Base-by-base conservation (phyloP, 768 basidiomycete genomes). In the Pulveroboletus frians region DNA sequence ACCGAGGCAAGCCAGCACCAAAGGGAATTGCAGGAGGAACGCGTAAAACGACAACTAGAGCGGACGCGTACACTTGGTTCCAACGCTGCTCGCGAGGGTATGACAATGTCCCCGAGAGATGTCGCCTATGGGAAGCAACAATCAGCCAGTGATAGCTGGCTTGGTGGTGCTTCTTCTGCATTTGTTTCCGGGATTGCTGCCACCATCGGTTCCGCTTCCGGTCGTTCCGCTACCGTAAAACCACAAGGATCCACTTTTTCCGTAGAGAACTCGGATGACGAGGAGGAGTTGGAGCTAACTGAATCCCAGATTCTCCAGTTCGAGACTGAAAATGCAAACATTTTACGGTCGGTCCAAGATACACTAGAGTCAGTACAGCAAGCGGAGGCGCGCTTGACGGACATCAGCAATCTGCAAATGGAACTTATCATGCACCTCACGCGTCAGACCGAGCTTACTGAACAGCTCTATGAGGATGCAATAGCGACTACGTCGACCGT, bases 401-500 rank as follows among this genome's bases (percentile, higher is more conserved):
- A 98, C 62, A 97, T 99, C 61, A 89, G 89, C 58, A 79, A 88
- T 36, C 71, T 99, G 49, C 96, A 99, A 73, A 85, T 88, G 72
- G 90, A 97, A 67, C 76, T 99, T 56, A 83, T 96, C 43, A 74
- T 80, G 13, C 92, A 97, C 64, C 76, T 99, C 35, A 85, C 87
- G 31, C 79, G 75, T 60, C 96, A 99, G 74, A 88, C 88, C 3
- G 94, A 94, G 71, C 69, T 93, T 56, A 92, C 93, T 9, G 94
- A 98, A 60, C 83, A 91, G 66, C 71, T 99, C 52, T 96, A 92
- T 63, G 92, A 96, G 57, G 95, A 99, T 62, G 94, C 92, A 9
- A 85, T 96, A 46, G 81, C 86, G 2, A 89, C 88, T 26, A 86
- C 90, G 10, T 83, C 81, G 8, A 87, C 83, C 40, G 84, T 97